phyloP scores from a whole-genome alignment of 2,329 filamentous ascomycete species.

The Penicillium verrucosum region DNA sequence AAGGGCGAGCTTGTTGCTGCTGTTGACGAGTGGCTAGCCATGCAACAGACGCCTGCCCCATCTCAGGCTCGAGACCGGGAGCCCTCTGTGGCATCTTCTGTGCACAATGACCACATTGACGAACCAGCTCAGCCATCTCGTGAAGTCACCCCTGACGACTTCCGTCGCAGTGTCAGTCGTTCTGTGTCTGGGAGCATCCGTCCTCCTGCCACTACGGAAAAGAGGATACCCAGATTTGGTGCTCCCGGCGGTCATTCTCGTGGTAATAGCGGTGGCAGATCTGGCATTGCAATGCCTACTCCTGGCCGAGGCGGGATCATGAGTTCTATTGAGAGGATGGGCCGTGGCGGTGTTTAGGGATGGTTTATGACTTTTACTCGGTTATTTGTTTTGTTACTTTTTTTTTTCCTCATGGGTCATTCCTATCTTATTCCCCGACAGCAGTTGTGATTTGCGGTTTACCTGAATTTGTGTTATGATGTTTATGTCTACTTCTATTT shows the following conservation, averaged over 20 bases:
- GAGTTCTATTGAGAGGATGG: conserved; percentile 86
- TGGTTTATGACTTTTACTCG: neutral
- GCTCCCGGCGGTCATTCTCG: conserved; percentile 30
- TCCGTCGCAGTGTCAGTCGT: conserved; percentile 26
- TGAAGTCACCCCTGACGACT: conserved; percentile 19
- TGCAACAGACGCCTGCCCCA: conserved; percentile 32
- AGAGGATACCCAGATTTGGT: conserved; percentile 33
- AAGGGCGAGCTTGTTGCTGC: conserved; percentile 49
- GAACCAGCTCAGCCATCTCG: conserved; percentile 13
- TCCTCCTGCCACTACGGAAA: conserved; percentile 30
- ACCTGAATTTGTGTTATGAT: neutral
- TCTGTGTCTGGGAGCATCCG: conserved; percentile 32
- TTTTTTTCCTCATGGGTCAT: neutral
- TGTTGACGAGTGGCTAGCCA: conserved; percentile 46
- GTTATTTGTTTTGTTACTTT: no score
- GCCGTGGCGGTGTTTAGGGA: conserved; percentile 45
- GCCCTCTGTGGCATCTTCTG: conserved; percentile 19
- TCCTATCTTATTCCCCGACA: neutral
- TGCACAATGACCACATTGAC: conserved; percentile 3
- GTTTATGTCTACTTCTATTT: conserved; percentile 1
- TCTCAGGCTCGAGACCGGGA: conserved; percentile 11
- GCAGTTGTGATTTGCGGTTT: neutral
- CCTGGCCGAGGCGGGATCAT: conserved; percentile 63
- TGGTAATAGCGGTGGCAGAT: conserved; percentile 38
- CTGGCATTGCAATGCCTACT: conserved; percentile 37